Conservation (phyloP, 139 green algal genomes). For the Chlamydomonas applanata region DNA sequence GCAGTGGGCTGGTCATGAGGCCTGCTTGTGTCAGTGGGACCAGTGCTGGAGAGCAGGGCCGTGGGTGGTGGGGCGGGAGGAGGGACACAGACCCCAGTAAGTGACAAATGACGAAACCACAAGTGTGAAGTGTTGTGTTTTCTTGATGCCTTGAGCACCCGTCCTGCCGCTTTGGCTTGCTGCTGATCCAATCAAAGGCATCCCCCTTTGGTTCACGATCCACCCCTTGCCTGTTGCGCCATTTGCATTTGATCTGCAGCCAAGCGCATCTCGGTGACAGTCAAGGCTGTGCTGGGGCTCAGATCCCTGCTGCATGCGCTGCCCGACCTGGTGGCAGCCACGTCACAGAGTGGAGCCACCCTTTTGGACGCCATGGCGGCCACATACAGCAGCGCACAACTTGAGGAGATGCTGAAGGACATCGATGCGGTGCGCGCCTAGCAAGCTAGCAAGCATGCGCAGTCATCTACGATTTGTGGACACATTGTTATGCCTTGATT, state of each 20-base stretch:
- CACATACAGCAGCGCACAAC: constrained; percentile 10
- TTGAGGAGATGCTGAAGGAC: constrained; percentile 14
- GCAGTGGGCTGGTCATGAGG: background rate
- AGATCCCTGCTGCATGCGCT: constrained; percentile 46
- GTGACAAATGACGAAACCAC: background rate
- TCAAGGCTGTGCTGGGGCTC: constrained; percentile 58
- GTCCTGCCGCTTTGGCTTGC: no score
- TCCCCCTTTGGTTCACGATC: no score
- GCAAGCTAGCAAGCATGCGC: background rate
- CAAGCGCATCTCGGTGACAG: constrained; percentile 33
- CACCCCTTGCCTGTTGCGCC: no score
- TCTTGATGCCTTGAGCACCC: no score
- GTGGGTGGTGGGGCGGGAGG: background rate
- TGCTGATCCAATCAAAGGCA: no score
- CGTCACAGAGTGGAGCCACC: constrained; percentile 26
- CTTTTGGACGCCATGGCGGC: constrained; percentile 42
- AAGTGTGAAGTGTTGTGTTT: no score
- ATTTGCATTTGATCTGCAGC: background rate
- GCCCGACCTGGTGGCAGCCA: constrained; percentile 30
- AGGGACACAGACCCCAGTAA: background rate
- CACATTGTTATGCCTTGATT: no score
- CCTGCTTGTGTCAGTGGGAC: constrained; percentile 19
- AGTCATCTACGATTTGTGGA: background rate
- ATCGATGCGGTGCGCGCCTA: constrained; percentile 20
- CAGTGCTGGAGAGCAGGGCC: background rate